Base-by-base conservation (phyloP, 352 stramenopile genomes). In the Thraustochytrium sp. region DNA sequence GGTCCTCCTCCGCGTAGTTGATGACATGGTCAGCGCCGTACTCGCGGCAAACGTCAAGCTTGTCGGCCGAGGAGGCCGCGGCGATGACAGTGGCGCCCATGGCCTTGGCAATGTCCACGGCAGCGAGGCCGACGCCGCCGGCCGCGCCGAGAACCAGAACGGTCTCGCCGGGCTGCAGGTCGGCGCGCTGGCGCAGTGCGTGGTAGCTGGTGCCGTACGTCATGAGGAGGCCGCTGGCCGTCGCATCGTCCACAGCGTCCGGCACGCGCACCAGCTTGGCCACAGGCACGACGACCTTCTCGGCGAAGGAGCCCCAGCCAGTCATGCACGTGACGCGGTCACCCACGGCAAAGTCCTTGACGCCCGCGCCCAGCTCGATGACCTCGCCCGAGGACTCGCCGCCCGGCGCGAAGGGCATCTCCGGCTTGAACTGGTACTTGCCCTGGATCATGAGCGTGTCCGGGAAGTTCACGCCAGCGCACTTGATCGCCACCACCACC, bases 161-260 rank as follows among this genome's bases (percentile, higher is more conserved):
- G 34, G 85, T 87, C 44, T 88, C 86, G 29, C 86, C 85, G 0
- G 13, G 18, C 26, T 75, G 23, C 2, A 89, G 26, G 2, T 83
- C 2, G 5, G 82, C 86, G 49, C 85, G 59, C 36, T 86, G 68
- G 46, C 51, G 26, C 5, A 88, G 62, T 3, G 85, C 86, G 11
- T 88, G 48, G 37, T 72, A 38, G 18, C 85, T 84, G n/a, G 86
- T 88, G 11, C 85, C 85, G 56, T 88, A 88, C 18, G 34, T 86
- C 38, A 87, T 82, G 31, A 63, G 37, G 18, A 88, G 9, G 13
- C 62, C 51, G n/a, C 74, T 76, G 5, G 85, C 86, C 2, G 48
- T 63, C n/a, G 36, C 72, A 23, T 86, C 64, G 36, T 88, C 85
- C n/a, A 73, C 42, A 4, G 21, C 37, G 34, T 13, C 36, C 34